A percentile compares a stretch with the other conserved stretches of the same genome.
Evolutionary conservation across 108 stramenopile species (phyloP).

Genomic region (Poteriospumella lacustris): DNA sequence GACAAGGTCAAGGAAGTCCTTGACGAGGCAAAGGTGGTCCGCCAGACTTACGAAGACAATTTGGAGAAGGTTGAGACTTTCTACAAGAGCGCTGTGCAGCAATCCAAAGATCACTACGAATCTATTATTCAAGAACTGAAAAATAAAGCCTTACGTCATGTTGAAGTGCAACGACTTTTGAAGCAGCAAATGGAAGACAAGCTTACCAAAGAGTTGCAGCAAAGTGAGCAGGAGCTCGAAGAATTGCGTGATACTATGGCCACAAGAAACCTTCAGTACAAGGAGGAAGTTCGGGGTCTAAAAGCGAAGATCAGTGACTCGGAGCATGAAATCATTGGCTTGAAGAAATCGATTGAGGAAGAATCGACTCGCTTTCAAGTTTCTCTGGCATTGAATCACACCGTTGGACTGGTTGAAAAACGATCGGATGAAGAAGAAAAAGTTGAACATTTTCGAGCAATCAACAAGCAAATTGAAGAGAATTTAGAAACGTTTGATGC

Average conservation of each 20-base stretch:
- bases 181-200: conserved; percentile 4
- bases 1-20: background rate
- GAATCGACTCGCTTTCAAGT: too few relatives aligned
- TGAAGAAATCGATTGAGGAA: too few relatives aligned
- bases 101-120: conserved; percentile 4
- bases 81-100: background rate
- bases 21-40: background rate
- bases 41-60: background rate
- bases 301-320: background rate
- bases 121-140: background rate
- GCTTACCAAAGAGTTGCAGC: background rate
- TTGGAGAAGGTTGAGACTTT: background rate
- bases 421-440: too few relatives aligned
- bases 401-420: too few relatives aligned
- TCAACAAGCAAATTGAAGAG: too few relatives aligned
- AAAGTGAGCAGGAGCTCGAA: background rate
- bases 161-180: background rate
- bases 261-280: background rate
- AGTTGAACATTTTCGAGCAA: too few relatives aligned
- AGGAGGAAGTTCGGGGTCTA: background rate
- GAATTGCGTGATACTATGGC: conserved; percentile 13
- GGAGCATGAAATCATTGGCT: too few relatives aligned
- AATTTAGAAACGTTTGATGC: too few relatives aligned
- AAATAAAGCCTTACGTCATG: background rate
- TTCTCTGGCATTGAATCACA: too few relatives aligned